Conservation (phyloP, 257 asterid species). For the Vinca minor region DNA sequence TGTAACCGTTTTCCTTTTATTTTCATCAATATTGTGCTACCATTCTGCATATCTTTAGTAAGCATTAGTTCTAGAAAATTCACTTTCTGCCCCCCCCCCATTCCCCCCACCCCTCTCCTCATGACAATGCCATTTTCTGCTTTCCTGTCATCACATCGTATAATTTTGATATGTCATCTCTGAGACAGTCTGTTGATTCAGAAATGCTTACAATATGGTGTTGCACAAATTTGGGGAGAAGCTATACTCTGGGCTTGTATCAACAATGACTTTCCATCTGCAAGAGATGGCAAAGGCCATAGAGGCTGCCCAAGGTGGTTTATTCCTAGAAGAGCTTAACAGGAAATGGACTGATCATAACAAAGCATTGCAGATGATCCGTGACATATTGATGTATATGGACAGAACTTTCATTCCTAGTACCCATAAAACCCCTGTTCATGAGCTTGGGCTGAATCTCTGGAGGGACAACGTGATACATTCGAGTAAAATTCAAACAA, state of each 20-base stretch:
- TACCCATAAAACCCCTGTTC: constrained; percentile 59
- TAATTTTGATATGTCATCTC: constrained; percentile 10
- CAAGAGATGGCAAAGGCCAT: constrained; percentile 58
- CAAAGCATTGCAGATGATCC: constrained; percentile 73
- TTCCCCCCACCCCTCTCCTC: too few relatives aligned
- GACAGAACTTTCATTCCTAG: constrained; percentile 72
- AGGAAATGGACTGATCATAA: constrained; percentile 83
- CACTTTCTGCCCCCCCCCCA: background rate
- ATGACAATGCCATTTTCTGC: background rate
- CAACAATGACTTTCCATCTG: constrained; percentile 73
- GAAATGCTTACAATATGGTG: constrained; percentile 86
- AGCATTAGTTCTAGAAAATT: background rate
- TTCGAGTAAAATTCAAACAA: constrained; percentile 53
- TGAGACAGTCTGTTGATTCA: constrained; percentile 31
- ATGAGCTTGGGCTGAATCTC: constrained; percentile 84
- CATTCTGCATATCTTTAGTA: background rate
- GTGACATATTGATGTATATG: constrained; percentile 88
- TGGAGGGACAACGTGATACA: constrained; percentile 82
- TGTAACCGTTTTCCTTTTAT: background rate
- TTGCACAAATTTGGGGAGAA: constrained; percentile 78
- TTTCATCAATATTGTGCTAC: background rate
- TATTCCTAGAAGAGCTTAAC: constrained; percentile 74
- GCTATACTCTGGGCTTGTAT: constrained; percentile 71
- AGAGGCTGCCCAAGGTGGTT: constrained; percentile 69
- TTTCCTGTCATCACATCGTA: background rate